Conservation (phyloP, 257 asterid genomes). For the Nemophila menziesii region DNA sequence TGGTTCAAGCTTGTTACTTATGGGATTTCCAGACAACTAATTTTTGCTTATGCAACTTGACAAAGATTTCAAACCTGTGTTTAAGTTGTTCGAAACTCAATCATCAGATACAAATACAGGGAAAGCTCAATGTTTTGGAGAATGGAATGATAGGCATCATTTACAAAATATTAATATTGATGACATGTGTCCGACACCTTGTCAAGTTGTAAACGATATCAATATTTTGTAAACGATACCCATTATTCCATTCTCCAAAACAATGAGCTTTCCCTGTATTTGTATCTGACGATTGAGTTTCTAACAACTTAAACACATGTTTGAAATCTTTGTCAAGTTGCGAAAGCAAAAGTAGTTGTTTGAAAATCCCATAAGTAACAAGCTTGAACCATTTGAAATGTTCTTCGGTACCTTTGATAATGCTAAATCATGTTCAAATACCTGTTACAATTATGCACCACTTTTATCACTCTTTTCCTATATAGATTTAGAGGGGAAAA, state of each 20-base stretch:
- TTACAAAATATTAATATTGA: conserved; percentile 57
- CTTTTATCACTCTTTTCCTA: neutral
- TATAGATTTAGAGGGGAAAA: too few species aligned
- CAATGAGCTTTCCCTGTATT: conserved; percentile 51
- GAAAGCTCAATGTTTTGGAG: conserved; percentile 51
- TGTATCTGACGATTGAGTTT: conserved; percentile 60
- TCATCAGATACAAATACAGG: conserved; percentile 51
- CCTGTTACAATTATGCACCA: conserved; percentile 39
- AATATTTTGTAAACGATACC: conserved; percentile 50
- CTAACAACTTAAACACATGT: conserved; percentile 76
- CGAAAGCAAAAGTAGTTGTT: conserved; percentile 80
- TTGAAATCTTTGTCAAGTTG: conserved; percentile 88
- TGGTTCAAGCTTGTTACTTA: conserved; percentile 61
- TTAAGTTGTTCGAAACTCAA: conserved; percentile 74
- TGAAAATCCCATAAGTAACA: conserved; percentile 87
- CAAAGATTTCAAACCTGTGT: conserved; percentile 76
- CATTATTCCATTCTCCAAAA: conserved; percentile 49
- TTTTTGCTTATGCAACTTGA: conserved; percentile 88
- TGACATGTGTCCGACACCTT: too few species aligned
- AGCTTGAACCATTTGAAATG: conserved; percentile 55
- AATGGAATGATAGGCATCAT: conserved; percentile 49
- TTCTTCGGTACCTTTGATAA: conserved; percentile 65
- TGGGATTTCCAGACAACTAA: conserved; percentile 94
- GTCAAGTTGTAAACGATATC: too few species aligned
- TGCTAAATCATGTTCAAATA: conserved; percentile 69